Evolutionary conservation across 352 stramenopile species (phyloP).

Genomic region (Phytophthora multivora): DNA sequence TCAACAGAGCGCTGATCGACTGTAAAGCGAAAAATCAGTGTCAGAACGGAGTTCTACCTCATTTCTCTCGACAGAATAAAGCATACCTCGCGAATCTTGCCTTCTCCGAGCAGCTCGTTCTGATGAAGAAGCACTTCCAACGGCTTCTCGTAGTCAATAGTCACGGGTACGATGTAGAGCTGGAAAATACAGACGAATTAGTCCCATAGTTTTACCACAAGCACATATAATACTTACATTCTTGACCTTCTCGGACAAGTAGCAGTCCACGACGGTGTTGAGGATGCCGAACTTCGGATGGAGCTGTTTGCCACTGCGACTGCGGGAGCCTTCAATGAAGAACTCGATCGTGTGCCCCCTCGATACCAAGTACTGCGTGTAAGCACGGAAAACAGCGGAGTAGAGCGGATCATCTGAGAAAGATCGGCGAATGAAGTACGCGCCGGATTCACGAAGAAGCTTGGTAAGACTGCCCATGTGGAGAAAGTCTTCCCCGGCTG

Average conservation of each 20-base stretch:
- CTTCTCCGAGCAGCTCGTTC: constrained; percentile 79
- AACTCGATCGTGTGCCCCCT: constrained; percentile 86
- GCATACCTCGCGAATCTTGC: constrained; percentile 77
- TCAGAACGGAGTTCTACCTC: not conserved
- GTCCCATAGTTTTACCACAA: not conserved
- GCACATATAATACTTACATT: constrained; percentile 53
- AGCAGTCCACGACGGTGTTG: constrained; percentile 74
- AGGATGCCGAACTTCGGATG: constrained; percentile 85
- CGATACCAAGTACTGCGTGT: constrained; percentile 80
- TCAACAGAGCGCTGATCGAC: constrained; percentile 70
- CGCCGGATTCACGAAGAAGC: constrained; percentile 68
- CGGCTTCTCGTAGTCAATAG: constrained; percentile 89
- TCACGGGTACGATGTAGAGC: constrained; percentile 83
- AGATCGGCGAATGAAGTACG: constrained; percentile 82
- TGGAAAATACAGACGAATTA: constrained; percentile 27
- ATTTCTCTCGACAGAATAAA: not conserved
- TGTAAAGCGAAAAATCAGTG: constrained; percentile 15
- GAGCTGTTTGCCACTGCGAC: constrained; percentile 82
- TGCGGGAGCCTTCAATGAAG: constrained; percentile 86
- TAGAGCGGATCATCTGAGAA: constrained; percentile 77
- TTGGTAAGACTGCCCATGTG: constrained; percentile 72
- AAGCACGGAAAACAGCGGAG: constrained; percentile 76
- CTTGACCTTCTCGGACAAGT: constrained; percentile 66
- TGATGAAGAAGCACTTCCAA: constrained; percentile 83
- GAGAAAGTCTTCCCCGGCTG: constrained; percentile 81